A percentile compares a stretch with the other conserved stretches of the same genome.
Evolutionary conservation across 2,329 filamentous ascomycete genomes (phyloP).

Genomic region (Hymenotorrendiella dingleyae): DNA sequence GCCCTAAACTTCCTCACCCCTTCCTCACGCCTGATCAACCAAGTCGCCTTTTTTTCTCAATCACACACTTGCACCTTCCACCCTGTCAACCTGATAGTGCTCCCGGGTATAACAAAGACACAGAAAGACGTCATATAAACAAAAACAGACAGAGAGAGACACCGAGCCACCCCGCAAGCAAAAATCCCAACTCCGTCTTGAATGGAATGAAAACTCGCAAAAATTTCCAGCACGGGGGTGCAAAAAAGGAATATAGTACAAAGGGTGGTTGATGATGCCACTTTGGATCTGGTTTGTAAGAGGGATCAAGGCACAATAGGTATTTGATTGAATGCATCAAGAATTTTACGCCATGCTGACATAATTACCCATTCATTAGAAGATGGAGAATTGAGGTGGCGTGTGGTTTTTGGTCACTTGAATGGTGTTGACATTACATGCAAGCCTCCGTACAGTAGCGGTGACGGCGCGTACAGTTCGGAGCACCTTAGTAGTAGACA

Average conservation of each 20-base stretch:
- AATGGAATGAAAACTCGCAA: background rate
- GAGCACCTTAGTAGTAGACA: too few relatives aligned
- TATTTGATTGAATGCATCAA: background rate
- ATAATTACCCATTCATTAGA: too few relatives aligned
- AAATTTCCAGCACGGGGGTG: background rate
- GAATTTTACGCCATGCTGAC: background rate
- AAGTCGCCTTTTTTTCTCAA: too few relatives aligned
- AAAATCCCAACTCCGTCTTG: background rate
- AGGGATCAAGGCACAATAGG: background rate
- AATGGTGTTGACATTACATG: too few relatives aligned
- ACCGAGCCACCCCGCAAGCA: background rate
- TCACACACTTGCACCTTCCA: too few relatives aligned
- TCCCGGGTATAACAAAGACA: slow-evolving; percentile 3
- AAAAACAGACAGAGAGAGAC: background rate
- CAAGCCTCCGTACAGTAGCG: too few relatives aligned
- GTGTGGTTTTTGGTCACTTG: background rate
- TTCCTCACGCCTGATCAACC: too few relatives aligned
- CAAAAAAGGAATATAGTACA: background rate
- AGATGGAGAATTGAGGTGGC: background rate
- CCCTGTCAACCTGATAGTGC: too few relatives aligned
- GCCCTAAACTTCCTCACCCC: background rate
- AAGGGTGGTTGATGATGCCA: background rate
- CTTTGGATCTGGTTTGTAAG: too few relatives aligned
- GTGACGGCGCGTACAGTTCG: background rate
- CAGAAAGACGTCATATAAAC: slow-evolving; percentile 2